Evolutionary conservation across 73 alveolate genomes (phyloP).

Genomic region (Uronychia setigera): DNA sequence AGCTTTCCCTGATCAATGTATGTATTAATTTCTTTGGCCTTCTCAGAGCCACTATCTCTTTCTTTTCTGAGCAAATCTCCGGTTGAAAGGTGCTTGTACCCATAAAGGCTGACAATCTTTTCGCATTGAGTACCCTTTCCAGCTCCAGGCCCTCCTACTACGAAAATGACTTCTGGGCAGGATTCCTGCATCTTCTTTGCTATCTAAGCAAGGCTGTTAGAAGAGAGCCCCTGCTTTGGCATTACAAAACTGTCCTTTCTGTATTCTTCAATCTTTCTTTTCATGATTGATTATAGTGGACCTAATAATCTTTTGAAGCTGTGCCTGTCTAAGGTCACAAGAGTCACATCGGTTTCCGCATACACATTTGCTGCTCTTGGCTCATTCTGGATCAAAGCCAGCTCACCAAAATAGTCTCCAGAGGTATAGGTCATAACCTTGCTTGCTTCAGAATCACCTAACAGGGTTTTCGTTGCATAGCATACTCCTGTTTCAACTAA

Average conservation of each 20-base stretch:
- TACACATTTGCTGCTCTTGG: slow-evolving; percentile 74
- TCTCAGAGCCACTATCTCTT: slow-evolving; percentile 47
- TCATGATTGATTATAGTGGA: slow-evolving; percentile 39
- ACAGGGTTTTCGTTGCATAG: slow-evolving; percentile 85
- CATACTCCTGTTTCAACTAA: slow-evolving; percentile 89
- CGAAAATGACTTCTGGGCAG: slow-evolving; percentile 87
- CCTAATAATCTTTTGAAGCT: slow-evolving; percentile 78
- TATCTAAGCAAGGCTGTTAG: slow-evolving; percentile 69
- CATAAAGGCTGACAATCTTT: slow-evolving; percentile 67
- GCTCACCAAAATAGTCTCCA: slow-evolving; percentile 83
- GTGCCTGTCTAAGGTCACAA: slow-evolving; percentile 66
- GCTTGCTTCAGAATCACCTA: slow-evolving; percentile 51
- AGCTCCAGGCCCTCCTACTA: slow-evolving; percentile 95
- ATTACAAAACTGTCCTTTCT: neutral
- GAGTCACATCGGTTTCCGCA: slow-evolving; percentile 53
- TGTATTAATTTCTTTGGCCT: slow-evolving; percentile 56
- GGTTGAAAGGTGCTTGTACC: slow-evolving; percentile 80
- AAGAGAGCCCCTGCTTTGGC: neutral
- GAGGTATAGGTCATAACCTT: slow-evolving; percentile 69
- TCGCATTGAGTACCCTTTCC: slow-evolving; percentile 98
- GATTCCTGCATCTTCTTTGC: too few species aligned
- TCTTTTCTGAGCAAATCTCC: slow-evolving; percentile 88
- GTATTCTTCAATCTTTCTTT: slow-evolving; percentile 38
- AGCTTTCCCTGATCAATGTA: slow-evolving; percentile 76
- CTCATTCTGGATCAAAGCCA: slow-evolving; percentile 74